phyloP scores from a whole-genome alignment of 2,329 filamentous ascomycete species.

The Talaromyces marneffei region DNA sequence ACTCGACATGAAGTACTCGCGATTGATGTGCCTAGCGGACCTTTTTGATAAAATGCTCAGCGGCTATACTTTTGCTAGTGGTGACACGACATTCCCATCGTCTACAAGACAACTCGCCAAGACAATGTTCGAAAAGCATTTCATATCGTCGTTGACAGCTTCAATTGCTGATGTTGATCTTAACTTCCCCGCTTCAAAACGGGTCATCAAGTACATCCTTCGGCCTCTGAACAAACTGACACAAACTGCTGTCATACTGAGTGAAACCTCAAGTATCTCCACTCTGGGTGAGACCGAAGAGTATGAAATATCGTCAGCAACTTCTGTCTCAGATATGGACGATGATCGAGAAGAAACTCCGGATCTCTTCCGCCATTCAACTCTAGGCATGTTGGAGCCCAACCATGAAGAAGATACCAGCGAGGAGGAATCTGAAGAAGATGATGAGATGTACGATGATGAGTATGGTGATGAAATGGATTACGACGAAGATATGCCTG shows the following conservation, averaged over 20 bases:
- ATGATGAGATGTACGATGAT: conserved; percentile 90
- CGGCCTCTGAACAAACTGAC: conserved; percentile 83
- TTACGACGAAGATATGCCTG: conserved; percentile 75
- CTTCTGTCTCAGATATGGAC: conserved; percentile 81
- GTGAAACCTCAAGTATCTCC: conserved; percentile 69
- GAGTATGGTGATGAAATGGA: conserved; percentile 88
- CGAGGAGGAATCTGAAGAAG: conserved; percentile 63
- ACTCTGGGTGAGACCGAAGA: conserved; percentile 66
- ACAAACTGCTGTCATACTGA: conserved; percentile 78
- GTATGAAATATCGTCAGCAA: conserved; percentile 80
- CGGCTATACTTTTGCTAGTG: conserved; percentile 62
- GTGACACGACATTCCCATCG: conserved; percentile 40
- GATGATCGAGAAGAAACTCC: conserved; percentile 90
- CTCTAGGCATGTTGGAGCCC: conserved; percentile 88
- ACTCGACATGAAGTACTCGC: conserved; percentile 78
- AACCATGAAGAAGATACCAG: conserved; percentile 75
- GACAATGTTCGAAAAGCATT: conserved; percentile 98
- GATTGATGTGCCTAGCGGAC: conserved; percentile 80
- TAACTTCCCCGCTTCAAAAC: conserved; percentile 86
- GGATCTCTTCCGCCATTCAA: conserved; percentile 93
- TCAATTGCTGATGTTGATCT: conserved; percentile 95
- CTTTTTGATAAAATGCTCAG: conserved; percentile 90
- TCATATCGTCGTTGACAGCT: conserved; percentile 77
- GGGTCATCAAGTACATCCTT: conserved; percentile 93
- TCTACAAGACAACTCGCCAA: conserved; percentile 82